Percentiles rank a stretch among this genome's conserved stretches.
phyloP scores from a whole-genome alignment of 1,139 yeast species.

The Magnusiomyces ingens region DNA sequence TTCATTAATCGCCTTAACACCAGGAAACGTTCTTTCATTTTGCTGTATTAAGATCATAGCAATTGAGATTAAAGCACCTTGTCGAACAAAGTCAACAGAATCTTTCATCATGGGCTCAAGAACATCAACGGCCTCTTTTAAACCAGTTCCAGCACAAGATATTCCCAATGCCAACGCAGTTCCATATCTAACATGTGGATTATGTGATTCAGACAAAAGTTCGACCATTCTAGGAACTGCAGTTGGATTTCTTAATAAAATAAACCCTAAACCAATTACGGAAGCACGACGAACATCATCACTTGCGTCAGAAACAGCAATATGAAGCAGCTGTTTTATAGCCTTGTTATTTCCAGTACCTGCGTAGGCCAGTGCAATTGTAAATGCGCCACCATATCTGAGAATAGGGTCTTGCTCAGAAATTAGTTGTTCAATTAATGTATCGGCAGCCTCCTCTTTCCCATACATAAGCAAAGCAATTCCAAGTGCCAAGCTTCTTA shows the following conservation, averaged over 20 bases:
- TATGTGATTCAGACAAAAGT: constrained; percentile 86
- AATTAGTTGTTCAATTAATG: constrained; percentile 58
- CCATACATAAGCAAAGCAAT: constrained; percentile 83
- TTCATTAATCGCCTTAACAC: constrained; percentile 70
- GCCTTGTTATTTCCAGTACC: constrained; percentile 93
- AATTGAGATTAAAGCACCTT: constrained; percentile 90
- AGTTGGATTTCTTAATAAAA: constrained; percentile 80
- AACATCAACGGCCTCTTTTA: constrained; percentile 83
- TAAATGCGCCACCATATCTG: constrained; percentile 93
- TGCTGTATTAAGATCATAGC: constrained; percentile 93
- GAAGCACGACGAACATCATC: constrained; percentile 97
- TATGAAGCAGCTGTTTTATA: constrained; percentile 76
- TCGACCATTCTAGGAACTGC: constrained; percentile 96
- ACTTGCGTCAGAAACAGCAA: constrained; percentile 93
- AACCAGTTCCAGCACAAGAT: constrained; percentile 92
- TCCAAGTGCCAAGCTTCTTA: constrained; percentile 86
- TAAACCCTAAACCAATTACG: constrained; percentile 89
- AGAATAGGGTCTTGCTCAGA: constrained; percentile 74
- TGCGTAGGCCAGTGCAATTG: constrained; percentile 91
- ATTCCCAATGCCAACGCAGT: constrained; percentile 96
- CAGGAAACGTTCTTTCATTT: constrained; percentile 76
- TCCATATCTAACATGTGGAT: constrained; percentile 98
- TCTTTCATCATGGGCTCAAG: constrained; percentile 90
- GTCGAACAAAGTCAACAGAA: constrained; percentile 95
- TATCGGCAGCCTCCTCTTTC: constrained; percentile 75